Conservation (phyloP, 495 filamentous ascomycete genomes). For the Haplographium delicatum region DNA sequence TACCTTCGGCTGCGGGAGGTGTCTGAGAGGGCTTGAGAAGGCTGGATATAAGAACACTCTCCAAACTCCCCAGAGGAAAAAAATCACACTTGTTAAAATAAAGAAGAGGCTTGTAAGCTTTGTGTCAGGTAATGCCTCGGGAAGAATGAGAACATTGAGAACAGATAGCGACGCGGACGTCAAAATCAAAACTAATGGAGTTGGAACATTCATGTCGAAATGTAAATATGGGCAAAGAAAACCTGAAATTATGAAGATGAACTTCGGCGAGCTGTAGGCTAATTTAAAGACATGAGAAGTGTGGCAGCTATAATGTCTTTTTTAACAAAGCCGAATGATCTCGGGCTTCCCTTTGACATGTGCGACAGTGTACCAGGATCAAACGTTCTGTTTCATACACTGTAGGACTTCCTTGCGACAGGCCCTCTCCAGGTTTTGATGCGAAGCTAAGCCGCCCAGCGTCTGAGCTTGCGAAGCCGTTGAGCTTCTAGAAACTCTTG, state of each 20-base stretch:
- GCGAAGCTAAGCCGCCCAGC: neutral
- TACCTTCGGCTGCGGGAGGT: constrained; percentile 52
- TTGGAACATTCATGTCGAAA: constrained; percentile 6
- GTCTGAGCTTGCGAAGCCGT: neutral
- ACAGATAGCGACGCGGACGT: constrained; percentile 1
- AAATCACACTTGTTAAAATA: neutral
- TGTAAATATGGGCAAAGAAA: neutral
- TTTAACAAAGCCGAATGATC: no score
- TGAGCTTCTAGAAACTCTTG: no score
- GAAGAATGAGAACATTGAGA: constrained; percentile 2
- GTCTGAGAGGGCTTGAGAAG: constrained; percentile 60
- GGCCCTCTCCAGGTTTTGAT: neutral
- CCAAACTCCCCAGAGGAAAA: constrained; percentile 38
- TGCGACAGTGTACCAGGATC: neutral
- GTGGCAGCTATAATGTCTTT: no score
- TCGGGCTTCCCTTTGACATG: no score
- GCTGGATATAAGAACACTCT: constrained; percentile 59
- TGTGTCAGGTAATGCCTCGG: neutral
- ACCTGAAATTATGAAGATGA: neutral
- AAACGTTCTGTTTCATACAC: neutral
- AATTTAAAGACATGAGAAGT: no score
- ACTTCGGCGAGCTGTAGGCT: no score
- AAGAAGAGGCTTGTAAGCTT: constrained; percentile 15
- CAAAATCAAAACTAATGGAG: neutral
- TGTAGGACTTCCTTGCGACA: neutral